Conservation (phyloP, 257 asterid species). For the Nicotiana undulata region DNA sequence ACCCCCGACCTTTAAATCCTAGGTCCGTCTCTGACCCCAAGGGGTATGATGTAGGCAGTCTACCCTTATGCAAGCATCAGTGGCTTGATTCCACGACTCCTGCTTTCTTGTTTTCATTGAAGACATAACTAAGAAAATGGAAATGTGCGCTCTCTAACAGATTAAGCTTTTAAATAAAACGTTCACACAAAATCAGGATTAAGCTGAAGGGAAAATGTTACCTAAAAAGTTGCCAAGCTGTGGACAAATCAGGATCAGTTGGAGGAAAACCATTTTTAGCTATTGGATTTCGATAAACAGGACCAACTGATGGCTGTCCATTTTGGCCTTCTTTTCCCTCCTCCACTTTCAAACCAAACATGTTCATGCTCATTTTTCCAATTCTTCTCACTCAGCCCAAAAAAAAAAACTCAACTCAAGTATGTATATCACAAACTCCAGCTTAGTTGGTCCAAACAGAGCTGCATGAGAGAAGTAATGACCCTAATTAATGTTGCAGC, state of each 20-base stretch:
- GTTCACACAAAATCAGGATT: background rate
- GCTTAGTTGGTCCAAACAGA: background rate
- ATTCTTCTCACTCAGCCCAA: background rate
- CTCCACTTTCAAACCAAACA: conserved; percentile 57
- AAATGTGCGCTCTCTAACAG: background rate
- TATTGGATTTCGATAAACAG: conserved; percentile 63
- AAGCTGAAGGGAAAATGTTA: conserved; percentile 5
- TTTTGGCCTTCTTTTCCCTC: conserved; percentile 61
- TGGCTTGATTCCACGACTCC: no score
- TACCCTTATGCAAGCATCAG: no score
- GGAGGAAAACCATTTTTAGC: conserved; percentile 59
- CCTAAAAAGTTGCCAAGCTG: conserved; percentile 84
- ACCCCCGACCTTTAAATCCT: no score
- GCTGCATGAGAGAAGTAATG: background rate
- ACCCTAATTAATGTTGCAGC: background rate
- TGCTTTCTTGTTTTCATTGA: background rate
- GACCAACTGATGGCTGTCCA: conserved; percentile 74
- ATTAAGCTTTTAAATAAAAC: background rate
- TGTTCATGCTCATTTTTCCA: conserved; percentile 25
- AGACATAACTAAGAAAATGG: background rate
- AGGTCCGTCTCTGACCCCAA: no score
- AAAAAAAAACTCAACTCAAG: background rate
- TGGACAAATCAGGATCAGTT: conserved; percentile 43
- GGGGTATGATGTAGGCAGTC: no score
- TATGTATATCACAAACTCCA: background rate